Percentiles rank a stretch among this genome's conserved stretches.
Evolutionary conservation across 352 stramenopile species (phyloP).

Genomic region (Phytopythium montanum): DNA sequence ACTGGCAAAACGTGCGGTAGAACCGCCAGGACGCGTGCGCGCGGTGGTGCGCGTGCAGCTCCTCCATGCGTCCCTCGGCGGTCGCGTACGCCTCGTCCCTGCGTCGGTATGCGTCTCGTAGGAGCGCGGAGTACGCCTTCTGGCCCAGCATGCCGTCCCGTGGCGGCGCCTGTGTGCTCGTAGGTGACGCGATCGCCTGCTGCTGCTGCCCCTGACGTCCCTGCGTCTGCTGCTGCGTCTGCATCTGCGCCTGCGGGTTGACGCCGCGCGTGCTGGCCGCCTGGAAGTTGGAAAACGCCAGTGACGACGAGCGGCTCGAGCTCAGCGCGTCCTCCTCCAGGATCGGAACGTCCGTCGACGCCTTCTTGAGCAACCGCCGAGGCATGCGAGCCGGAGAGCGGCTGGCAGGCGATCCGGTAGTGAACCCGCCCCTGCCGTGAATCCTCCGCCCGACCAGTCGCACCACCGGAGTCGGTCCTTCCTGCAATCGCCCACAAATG

Average conservation of each 20-base stretch:
- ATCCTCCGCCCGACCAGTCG: too few species aligned
- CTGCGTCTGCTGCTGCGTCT: background rate
- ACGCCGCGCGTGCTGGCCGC: background rate
- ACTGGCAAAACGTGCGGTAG: conserved; percentile 70
- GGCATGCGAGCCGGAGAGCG: background rate
- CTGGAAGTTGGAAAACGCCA: conserved; percentile 8
- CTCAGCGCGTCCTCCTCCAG: conserved; percentile 15
- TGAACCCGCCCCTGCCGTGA: too few species aligned
- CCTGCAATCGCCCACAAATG: too few species aligned
- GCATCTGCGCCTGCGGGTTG: background rate
- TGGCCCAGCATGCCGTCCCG: background rate
- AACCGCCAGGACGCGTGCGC: conserved; percentile 48
- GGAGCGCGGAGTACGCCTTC: conserved; percentile 18
- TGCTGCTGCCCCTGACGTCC: background rate
- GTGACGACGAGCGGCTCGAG: conserved; percentile 7
- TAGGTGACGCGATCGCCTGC: background rate
- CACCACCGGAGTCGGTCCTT: too few species aligned
- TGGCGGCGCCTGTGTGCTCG: background rate
- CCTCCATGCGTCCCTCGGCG: conserved; percentile 42
- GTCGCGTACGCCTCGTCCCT: conserved; percentile 47
- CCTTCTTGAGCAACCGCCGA: background rate
- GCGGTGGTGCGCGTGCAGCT: conserved; percentile 47
- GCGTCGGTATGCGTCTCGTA: conserved; percentile 24
- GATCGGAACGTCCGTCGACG: conserved; percentile 23
- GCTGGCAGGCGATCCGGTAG: too few species aligned